A percentile compares a stretch with the other conserved stretches of the same genome.
Evolutionary conservation across 352 stramenopile species (phyloP).

Genomic region (Phytophthora pini): DNA sequence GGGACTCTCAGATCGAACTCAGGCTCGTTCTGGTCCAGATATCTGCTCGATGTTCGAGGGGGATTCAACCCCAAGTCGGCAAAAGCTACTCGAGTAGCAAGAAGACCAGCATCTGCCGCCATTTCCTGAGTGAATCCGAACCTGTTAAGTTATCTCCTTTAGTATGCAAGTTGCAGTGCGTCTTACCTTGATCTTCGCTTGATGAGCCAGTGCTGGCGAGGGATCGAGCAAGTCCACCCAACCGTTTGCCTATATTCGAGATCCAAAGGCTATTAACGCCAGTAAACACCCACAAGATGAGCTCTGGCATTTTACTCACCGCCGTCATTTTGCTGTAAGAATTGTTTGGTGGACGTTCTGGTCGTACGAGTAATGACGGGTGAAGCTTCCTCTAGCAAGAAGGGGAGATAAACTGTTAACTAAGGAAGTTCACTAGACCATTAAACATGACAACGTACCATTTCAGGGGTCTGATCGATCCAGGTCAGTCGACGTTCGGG

Average conservation of each 20-base stretch:
- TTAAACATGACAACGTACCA: slow-evolving; percentile 43
- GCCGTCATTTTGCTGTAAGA: slow-evolving; percentile 80
- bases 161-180: not conserved
- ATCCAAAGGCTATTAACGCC: not conserved
- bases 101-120: slow-evolving; percentile 4
- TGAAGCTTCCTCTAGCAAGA: slow-evolving; percentile 58
- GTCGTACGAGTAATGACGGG: slow-evolving; percentile 57
- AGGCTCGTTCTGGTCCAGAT: slow-evolving; percentile 17
- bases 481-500: slow-evolving; percentile 51
- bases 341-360: slow-evolving; percentile 74
- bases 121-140: slow-evolving; percentile 20
- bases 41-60: slow-evolving; percentile 1
- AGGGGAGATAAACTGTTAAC: not conserved
- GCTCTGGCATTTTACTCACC: slow-evolving; percentile 35
- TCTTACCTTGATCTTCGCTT: slow-evolving; percentile 34
- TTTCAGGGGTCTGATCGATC: slow-evolving; percentile 72
- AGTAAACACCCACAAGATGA: no score
- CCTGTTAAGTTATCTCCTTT: not conserved
- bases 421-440: not conserved
- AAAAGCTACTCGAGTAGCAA: slow-evolving; percentile 30
- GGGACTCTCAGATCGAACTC: slow-evolving; percentile 17
- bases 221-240: slow-evolving; percentile 70
- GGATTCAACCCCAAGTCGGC: slow-evolving; percentile 21
- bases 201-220: slow-evolving; percentile 22
- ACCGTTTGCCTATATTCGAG: slow-evolving; percentile 54